Conservation (phyloP, 768 basidiomycete species). For the Nevesoporus exiguus region DNA sequence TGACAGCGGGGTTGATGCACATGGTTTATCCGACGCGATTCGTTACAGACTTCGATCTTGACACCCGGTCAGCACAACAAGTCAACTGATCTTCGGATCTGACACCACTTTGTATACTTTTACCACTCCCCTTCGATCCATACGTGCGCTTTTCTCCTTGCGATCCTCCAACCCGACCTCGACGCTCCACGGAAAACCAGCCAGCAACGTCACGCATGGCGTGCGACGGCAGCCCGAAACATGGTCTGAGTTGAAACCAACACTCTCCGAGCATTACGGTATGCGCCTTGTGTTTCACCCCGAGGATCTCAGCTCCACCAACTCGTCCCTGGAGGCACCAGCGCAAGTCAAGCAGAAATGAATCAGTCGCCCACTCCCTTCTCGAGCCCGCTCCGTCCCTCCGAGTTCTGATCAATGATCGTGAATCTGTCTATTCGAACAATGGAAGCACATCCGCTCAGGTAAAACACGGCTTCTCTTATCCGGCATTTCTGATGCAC, state of each 20-base stretch:
- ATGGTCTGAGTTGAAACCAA: conserved; percentile 7
- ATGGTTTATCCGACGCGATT: neutral
- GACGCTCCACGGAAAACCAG: neutral
- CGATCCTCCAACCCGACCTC: conserved; percentile 16
- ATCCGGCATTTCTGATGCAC: neutral
- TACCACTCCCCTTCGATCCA: neutral
- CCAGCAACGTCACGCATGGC: neutral
- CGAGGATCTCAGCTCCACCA: conserved; percentile 13
- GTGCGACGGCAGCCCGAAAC: conserved; percentile 1
- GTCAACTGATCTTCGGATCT: neutral
- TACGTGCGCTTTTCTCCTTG: conserved; percentile 4
- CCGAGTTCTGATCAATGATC: conserved; percentile 8
- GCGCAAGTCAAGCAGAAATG: neutral
- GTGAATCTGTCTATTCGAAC: conserved; percentile 11
- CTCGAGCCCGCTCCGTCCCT: conserved; percentile 4
- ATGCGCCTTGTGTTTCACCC: conserved; percentile 8
- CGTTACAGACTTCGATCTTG: conserved; percentile 10
- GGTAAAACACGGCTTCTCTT: conserved; percentile 3
- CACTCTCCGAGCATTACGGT: conserved; percentile 3
- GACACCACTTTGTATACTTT: neutral
- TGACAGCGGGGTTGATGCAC: neutral
- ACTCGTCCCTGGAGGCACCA: conserved; percentile 2
- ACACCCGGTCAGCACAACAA: neutral
- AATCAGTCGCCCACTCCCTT: conserved; percentile 1
- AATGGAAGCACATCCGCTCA: conserved; percentile 2